Base-by-base conservation (phyloP, 1,139 yeast genomes). In the Saccharomycopsis hybrid region DNA sequence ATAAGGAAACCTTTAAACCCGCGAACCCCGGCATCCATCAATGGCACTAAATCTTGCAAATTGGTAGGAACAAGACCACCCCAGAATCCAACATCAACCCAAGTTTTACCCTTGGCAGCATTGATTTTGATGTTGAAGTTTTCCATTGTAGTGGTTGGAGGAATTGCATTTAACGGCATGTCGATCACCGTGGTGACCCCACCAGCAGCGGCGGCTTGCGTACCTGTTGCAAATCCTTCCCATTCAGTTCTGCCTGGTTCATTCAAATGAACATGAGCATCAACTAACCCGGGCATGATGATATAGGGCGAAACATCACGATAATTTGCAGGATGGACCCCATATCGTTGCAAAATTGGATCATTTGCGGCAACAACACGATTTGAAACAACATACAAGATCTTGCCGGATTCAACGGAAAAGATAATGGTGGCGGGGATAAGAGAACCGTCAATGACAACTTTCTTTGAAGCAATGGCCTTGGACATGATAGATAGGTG, bases 61-160 rank as follows among this genome's bases (percentile, higher is more conserved):
- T 90, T 90, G 52, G 74, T 76, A 3, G 97, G 97, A 38, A 90
- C 77, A 56, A 89, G 69, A 0, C 97, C 97, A 49, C 97, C 97
- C 97, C 97, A 90, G 65, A 90, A 89, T 0, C 89, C 97, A 9
- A 86, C 89, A 62, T 90, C 96, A 37, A 86, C 94, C 95, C 95
- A 89, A 54, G 90, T 77, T 64, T 89, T 85, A 48, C 80, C 84
- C 55, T 71, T 67, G 1, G 96, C 94, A 1, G 97, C 96, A 18
- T 74, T 70, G 53, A 87, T 71, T 63, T 90, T 90, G 54, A 75
- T 69, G 52, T 84, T 74, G 62, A 90, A 78, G 65, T 89, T 87
- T 54, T 76, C 79, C 2, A 89, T 73, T 2, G 85, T 87, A 1
- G 97, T 89, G 1, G 97, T 90, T 30, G 97, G 97, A 1, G 97